phyloP scores from a whole-genome alignment of 352 stramenopile species.

The Blastocystis sp. region DNA sequence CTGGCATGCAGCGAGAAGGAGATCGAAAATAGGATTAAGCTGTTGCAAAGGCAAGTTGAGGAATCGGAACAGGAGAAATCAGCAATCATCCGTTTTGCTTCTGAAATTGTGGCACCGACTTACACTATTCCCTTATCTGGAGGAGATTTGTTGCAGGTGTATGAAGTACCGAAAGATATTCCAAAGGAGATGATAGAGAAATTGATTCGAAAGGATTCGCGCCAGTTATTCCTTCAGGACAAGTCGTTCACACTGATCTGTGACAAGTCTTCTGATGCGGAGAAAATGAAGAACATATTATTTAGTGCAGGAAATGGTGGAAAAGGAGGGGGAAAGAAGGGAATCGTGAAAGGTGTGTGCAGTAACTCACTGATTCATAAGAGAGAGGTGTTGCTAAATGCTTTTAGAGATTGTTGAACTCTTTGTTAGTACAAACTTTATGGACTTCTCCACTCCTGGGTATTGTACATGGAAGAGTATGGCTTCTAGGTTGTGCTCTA shows the following conservation, averaged over 20 bases:
- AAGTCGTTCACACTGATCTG: constrained; percentile 18
- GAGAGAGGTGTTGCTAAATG: neutral
- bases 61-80: constrained; percentile 67
- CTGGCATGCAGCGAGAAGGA: constrained; percentile 65
- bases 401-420: neutral
- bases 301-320: constrained; percentile 2
- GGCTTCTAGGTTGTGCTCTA: neutral
- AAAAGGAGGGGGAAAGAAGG: constrained; percentile 53
- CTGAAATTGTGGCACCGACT: neutral
- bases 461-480: constrained; percentile 53
- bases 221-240: neutral
- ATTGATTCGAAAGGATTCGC: neutral
- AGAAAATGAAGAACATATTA: constrained; percentile 6
- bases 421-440: neutral
- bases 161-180: neutral
- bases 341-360: constrained; percentile 15
- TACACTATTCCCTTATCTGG: neutral
- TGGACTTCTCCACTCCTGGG: constrained; percentile 55
- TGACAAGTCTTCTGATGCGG: neutral
- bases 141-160: neutral
- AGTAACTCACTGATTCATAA: neutral
- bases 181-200: neutral
- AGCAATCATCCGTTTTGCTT: constrained; percentile 67
- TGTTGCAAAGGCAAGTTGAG: constrained; percentile 70
- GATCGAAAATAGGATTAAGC: constrained; percentile 62